Evolutionary conservation across 345 rosid species (phyloP).

Genomic region (Aquilaria malaccensis): DNA sequence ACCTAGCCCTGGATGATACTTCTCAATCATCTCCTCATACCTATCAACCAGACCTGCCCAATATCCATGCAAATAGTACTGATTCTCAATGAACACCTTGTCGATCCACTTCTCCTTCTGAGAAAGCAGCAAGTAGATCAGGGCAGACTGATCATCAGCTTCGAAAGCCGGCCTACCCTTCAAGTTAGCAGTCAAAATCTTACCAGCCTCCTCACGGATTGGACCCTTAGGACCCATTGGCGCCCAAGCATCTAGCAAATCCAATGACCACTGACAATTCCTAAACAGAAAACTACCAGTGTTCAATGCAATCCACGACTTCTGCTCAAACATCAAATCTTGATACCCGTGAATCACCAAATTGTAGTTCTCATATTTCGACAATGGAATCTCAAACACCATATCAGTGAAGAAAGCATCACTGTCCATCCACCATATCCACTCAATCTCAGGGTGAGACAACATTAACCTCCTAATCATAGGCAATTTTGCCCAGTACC

Average conservation of each 20-base stretch:
- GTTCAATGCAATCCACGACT: constrained; percentile 93
- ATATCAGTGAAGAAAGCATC: constrained; percentile 95
- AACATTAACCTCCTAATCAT: constrained; percentile 82
- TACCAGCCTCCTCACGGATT: constrained; percentile 85
- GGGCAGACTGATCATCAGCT: constrained; percentile 94
- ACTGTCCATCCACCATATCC: constrained; percentile 99
- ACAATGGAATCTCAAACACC: constrained; percentile 73
- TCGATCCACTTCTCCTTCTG: constrained; percentile 84
- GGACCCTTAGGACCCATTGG: constrained; percentile 94
- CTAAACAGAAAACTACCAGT: constrained; percentile 89
- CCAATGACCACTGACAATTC: constrained; percentile 93
- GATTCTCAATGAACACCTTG: constrained; percentile 82
- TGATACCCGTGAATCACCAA: constrained; percentile 92
- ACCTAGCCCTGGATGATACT: constrained; percentile 90
- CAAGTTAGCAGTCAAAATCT: constrained; percentile 69
- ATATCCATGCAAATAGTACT: constrained; percentile 86
- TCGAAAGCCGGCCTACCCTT: constrained; percentile 89
- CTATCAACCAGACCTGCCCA: constrained; percentile 89
- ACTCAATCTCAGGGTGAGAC: constrained; percentile 88
- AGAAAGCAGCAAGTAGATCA: constrained; percentile 76
- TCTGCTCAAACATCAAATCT: constrained; percentile 75
- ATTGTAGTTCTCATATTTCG: constrained; percentile 56
- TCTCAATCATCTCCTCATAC: constrained; percentile 95
- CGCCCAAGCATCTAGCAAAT: constrained; percentile 92
- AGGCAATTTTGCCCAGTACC: constrained; percentile 94